phyloP scores from a whole-genome alignment of 2,329 filamentous ascomycete species.

The Intubia oerlemansii region DNA sequence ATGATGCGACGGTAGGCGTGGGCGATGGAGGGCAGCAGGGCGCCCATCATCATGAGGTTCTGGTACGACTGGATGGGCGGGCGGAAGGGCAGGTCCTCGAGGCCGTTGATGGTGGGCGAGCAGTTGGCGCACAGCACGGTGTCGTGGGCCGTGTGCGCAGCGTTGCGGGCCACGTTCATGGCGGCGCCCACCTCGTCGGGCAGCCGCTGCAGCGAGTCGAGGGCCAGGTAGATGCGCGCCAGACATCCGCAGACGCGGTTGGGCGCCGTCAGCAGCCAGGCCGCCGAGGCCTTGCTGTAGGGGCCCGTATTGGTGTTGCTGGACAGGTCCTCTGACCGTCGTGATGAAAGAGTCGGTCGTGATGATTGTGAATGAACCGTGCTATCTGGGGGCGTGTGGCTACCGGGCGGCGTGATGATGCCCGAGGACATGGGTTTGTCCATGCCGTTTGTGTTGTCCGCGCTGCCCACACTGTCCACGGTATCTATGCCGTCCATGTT shows the following conservation, averaged over 20 bases:
- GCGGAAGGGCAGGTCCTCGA: slow-evolving; percentile 11
- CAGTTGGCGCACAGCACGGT: slow-evolving; percentile 29
- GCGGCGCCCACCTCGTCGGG: slow-evolving; percentile 22
- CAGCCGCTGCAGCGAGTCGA: slow-evolving; percentile 26
- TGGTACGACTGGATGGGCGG: slow-evolving; percentile 30
- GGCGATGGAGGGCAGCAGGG: slow-evolving; percentile 33
- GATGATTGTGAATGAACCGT: too few species aligned
- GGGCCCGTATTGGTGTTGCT: background rate
- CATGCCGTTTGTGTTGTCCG: too few species aligned
- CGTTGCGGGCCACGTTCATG: slow-evolving; percentile 24
- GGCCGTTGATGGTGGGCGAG: slow-evolving; percentile 17
- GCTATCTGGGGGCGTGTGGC: too few species aligned
- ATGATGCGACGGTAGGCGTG: slow-evolving; percentile 35
- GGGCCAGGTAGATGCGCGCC: slow-evolving; percentile 25
- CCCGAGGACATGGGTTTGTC: too few species aligned
- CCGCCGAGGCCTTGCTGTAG: slow-evolving; percentile 3
- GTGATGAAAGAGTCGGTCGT: too few species aligned
- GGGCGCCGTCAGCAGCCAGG: slow-evolving; percentile 5
- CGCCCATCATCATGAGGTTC: slow-evolving; percentile 35
- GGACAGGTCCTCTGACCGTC: too few species aligned
- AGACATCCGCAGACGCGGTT: slow-evolving; percentile 22
- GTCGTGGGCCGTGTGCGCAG: slow-evolving; percentile 26
- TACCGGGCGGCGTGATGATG: too few species aligned
- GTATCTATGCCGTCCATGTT: too few species aligned
- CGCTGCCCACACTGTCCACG: too few species aligned